Conservation (phyloP, 306 rosid species). For the Quercus parvula region DNA sequence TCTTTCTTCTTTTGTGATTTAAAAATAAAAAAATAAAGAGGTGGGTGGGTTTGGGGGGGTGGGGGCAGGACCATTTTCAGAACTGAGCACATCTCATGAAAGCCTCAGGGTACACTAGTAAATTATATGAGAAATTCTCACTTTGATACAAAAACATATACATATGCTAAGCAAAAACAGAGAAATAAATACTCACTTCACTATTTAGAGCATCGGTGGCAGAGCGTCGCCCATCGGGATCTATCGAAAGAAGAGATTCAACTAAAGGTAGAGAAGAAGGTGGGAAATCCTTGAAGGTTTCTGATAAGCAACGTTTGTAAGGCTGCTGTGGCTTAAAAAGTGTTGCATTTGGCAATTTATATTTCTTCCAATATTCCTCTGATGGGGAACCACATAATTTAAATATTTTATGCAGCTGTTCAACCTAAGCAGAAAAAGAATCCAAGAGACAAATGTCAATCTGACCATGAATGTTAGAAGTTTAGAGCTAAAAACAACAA, state of each 20-base stretch:
- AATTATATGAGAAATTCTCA: background rate
- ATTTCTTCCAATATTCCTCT: slow-evolving; percentile 87
- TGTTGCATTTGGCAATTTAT: slow-evolving; percentile 82
- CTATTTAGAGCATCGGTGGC: slow-evolving; percentile 66
- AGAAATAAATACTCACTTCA: slow-evolving; percentile 56
- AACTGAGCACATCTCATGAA: background rate
- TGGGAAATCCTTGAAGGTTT: slow-evolving; percentile 73
- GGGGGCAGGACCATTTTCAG: background rate
- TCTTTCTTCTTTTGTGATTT: background rate
- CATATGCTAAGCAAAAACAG: background rate
- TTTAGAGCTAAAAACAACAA: background rate
- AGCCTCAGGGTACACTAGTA: background rate
- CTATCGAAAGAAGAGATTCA: slow-evolving; percentile 81
- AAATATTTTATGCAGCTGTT: slow-evolving; percentile 95
- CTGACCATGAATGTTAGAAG: slow-evolving; percentile 19
- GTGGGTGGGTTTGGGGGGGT: too few species aligned
- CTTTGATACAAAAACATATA: background rate
- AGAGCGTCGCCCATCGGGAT: slow-evolving; percentile 67
- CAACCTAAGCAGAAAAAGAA: slow-evolving; percentile 60
- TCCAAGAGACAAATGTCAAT: slow-evolving; percentile 31
- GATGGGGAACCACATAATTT: slow-evolving; percentile 95
- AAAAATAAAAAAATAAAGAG: background rate
- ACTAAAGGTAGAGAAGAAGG: slow-evolving; percentile 65
- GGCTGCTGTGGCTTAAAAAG: slow-evolving; percentile 92
- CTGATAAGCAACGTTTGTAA: slow-evolving; percentile 55